A percentile compares a stretch with the other conserved stretches of the same genome.
Evolutionary conservation across 345 rosid genomes (phyloP).

Genomic region (Salix udensis): DNA sequence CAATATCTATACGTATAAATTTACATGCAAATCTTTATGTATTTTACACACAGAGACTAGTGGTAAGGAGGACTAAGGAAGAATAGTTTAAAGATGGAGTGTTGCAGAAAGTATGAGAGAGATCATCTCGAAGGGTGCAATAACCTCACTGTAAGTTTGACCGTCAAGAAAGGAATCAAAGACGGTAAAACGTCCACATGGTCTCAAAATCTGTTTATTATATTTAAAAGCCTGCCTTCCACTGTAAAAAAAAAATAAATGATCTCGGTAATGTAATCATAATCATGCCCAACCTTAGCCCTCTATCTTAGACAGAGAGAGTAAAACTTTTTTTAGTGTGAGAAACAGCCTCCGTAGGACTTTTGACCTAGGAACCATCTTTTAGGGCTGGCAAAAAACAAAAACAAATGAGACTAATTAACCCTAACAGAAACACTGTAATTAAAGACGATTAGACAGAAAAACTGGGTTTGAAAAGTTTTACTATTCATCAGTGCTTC

Average conservation of each 20-base stretch:
- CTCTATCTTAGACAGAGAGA: slow-evolving; percentile 15
- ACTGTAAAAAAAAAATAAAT: slow-evolving; percentile 34
- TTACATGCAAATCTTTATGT: not conserved
- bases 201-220: slow-evolving; percentile 21
- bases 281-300: slow-evolving; percentile 28
- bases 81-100: slow-evolving; percentile 5
- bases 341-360: not conserved
- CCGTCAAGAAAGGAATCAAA: slow-evolving; percentile 50
- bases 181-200: slow-evolving; percentile 44
- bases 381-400: slow-evolving; percentile 16
- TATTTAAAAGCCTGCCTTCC: slow-evolving; percentile 23
- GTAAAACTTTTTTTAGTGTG: not conserved
- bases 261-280: slow-evolving; percentile 43
- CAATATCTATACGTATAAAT: not conserved
- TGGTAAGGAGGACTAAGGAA: not conserved
- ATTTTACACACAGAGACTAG: not conserved
- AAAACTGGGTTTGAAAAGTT: not conserved
- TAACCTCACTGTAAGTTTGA: slow-evolving; percentile 35
- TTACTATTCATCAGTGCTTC: not conserved
- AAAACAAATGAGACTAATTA: not conserved
- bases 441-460: not conserved
- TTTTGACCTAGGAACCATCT: slow-evolving; percentile 27
- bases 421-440: not conserved
- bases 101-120: slow-evolving; percentile 13
- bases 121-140: slow-evolving; percentile 37